Conservation (phyloP, 768 basidiomycete species). For the Pisolithus tinctorius region DNA sequence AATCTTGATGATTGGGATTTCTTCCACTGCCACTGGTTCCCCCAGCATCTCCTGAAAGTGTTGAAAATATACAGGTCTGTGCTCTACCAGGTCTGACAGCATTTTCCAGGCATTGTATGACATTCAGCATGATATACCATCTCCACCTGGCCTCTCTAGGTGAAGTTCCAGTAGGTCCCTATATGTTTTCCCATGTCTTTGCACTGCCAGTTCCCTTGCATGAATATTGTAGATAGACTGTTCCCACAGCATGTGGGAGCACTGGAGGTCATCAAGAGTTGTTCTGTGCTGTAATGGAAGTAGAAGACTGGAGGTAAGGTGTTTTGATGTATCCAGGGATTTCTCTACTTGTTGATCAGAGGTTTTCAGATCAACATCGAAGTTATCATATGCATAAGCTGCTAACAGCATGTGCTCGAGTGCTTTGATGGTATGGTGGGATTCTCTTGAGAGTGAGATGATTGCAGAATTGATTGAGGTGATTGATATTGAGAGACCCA, state of each 20-base stretch:
- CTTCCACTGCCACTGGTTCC: no score
- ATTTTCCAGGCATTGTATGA: no score
- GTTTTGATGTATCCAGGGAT: constrained; percentile 12
- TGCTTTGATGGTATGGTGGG: constrained; percentile 7
- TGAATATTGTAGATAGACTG: constrained; percentile 17
- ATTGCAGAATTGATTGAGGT: constrained; percentile 19
- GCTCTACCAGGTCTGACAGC: no score
- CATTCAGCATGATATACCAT: no score
- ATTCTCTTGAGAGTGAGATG: constrained; percentile 19
- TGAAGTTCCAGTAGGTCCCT: no score
- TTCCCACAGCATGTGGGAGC: constrained; percentile 29
- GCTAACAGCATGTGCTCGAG: constrained; percentile 20
- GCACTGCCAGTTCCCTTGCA: no score
- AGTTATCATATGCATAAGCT: constrained; percentile 36
- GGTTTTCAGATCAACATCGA: constrained; percentile 33
- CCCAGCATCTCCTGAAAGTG: no score
- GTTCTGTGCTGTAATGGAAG: constrained; percentile 17
- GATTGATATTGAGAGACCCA: constrained; percentile 24
- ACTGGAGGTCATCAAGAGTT: constrained; percentile 21
- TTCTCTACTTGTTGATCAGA: constrained; percentile 26
- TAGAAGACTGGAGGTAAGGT: constrained; percentile 18
- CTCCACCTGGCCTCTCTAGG: no score
- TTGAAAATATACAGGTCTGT: no score
- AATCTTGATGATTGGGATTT: no score
- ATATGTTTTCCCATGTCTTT: no score